Conservation (phyloP, 2,329 filamentous ascomycete genomes). For the Verticillium klebahnii region DNA sequence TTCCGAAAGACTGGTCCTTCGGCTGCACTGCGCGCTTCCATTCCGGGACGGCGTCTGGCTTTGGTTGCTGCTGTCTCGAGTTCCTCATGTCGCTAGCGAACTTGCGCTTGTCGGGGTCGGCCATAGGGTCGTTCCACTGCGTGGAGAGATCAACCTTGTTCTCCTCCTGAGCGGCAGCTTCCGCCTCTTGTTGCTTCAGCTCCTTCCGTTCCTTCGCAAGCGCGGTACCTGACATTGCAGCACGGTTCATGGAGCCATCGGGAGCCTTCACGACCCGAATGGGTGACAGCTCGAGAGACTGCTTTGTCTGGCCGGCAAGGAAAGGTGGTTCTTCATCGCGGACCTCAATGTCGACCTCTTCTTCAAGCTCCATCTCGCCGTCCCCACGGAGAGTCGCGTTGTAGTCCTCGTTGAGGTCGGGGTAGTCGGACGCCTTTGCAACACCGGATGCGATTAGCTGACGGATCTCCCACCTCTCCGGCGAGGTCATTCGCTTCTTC, state of each 20-base stretch:
- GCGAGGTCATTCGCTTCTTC: constrained; percentile 92
- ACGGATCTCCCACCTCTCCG: constrained; percentile 95
- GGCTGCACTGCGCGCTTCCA: constrained; percentile 84
- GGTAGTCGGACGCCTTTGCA: constrained; percentile 87
- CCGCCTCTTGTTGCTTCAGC: constrained; percentile 79
- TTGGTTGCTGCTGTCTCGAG: constrained; percentile 52
- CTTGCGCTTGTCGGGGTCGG: constrained; percentile 73
- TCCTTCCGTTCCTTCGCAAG: constrained; percentile 89
- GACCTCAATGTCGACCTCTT: constrained; percentile 96
- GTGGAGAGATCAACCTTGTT: constrained; percentile 77
- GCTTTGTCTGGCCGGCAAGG: constrained; percentile 91
- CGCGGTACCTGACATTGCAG: constrained; percentile 87
- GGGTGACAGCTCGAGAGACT: constrained; percentile 88
- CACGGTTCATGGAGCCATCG: constrained; percentile 94
- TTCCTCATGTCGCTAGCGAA: constrained; percentile 85
- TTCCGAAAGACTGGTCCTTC: constrained; percentile 77
- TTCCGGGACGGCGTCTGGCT: constrained; percentile 72
- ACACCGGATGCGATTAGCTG: constrained; percentile 95
- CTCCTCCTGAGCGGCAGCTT: constrained; percentile 68
- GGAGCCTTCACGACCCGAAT: constrained; percentile 97
- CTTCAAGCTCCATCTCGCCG: constrained; percentile 84
- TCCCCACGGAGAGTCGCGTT: constrained; percentile 82
- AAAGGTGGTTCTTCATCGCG: constrained; percentile 96
- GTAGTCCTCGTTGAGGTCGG: constrained; percentile 91
- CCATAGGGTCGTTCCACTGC: constrained; percentile 98